Evolutionary conservation across 306 rosid genomes (phyloP).

Genomic region (Heteromeles arbutifolia): DNA sequence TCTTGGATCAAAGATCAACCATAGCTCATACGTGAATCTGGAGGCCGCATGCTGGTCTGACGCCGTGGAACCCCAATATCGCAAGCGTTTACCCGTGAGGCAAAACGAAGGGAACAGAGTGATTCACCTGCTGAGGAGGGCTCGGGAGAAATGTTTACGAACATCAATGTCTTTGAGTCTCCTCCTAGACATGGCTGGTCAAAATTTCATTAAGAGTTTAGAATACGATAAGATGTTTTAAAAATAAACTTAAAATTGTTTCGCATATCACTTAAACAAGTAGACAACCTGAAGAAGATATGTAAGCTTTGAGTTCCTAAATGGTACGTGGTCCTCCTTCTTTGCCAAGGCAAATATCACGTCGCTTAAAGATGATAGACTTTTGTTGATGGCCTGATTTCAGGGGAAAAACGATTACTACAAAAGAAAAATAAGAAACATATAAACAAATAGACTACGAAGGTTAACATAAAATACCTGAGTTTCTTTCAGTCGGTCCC

Average conservation of each 20-base stretch:
- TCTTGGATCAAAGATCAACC: slow-evolving; percentile 30
- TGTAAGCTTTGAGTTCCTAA: slow-evolving; percentile 93
- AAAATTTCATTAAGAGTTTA: slow-evolving; percentile 18
- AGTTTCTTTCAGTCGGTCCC: slow-evolving; percentile 93
- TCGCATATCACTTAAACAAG: background rate
- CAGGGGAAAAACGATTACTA: background rate
- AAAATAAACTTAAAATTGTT: background rate
- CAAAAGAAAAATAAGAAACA: slow-evolving; percentile 11
- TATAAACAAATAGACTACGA: background rate
- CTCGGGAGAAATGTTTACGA: slow-evolving; percentile 87
- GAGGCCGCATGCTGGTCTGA: slow-evolving; percentile 47
- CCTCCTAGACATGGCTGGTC: slow-evolving; percentile 95
- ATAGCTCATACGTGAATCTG: slow-evolving; percentile 63
- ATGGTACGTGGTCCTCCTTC: slow-evolving; percentile 91
- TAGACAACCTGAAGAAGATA: slow-evolving; percentile 87
- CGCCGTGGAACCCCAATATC: slow-evolving; percentile 95
- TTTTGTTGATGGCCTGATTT: slow-evolving; percentile 79
- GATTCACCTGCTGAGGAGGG: slow-evolving; percentile 69
- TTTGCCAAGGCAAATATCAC: slow-evolving; percentile 93
- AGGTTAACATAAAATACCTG: slow-evolving; percentile 46
- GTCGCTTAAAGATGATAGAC: slow-evolving; percentile 83
- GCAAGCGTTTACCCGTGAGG: slow-evolving; percentile 90
- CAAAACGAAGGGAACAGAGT: slow-evolving; percentile 89
- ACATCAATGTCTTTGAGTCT: slow-evolving; percentile 90
- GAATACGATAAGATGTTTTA: slow-evolving; percentile 3